phyloP scores from a whole-genome alignment of 2,329 filamentous ascomycete genomes.

The Dactylellina haptotyla region DNA sequence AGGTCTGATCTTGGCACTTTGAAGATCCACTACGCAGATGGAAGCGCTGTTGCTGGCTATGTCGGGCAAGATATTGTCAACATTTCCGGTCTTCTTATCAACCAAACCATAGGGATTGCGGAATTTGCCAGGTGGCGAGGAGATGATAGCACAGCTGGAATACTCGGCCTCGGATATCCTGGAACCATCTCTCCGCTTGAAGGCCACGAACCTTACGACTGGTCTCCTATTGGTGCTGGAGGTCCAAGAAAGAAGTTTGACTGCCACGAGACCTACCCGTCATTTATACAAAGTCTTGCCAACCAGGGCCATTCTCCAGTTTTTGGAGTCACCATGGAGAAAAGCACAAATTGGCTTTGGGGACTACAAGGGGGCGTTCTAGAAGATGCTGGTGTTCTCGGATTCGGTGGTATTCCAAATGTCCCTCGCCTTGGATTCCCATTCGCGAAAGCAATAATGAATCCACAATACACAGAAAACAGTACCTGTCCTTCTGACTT shows the following conservation, averaged over 20 bases:
- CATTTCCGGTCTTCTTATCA: conserved; percentile 21
- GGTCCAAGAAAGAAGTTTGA: conserved; percentile 2
- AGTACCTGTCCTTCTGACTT: conserved; percentile 24
- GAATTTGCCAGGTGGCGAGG: conserved; percentile 9
- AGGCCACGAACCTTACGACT: conserved; percentile 38
- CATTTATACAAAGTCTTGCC: conserved; percentile 30
- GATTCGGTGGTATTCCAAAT: conserved; percentile 38
- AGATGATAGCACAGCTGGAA: conserved; percentile 19
- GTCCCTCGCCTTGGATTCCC: conserved; percentile 24
- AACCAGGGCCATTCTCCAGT: conserved; percentile 20
- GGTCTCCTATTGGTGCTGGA: background rate
- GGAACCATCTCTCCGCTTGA: conserved; percentile 28
- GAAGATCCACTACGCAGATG: conserved; percentile 7
- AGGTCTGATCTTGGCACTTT: conserved; percentile 14
- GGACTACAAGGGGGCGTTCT: background rate
- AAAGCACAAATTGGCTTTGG: background rate
- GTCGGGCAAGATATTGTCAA: conserved; percentile 36
- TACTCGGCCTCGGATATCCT: conserved; percentile 44
- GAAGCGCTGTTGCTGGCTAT: background rate
- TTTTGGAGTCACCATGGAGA: conserved; percentile 26
- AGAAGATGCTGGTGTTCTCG: conserved; percentile 6
- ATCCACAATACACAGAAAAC: conserved; percentile 10
- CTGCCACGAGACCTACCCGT: conserved; percentile 39
- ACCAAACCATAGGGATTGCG: conserved; percentile 19
- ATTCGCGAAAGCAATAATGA: conserved; percentile 34